A percentile compares a stretch with the other conserved stretches of the same genome.
phyloP scores from a whole-genome alignment of 495 filamentous ascomycete species.

The Cairneyella variabilis region DNA sequence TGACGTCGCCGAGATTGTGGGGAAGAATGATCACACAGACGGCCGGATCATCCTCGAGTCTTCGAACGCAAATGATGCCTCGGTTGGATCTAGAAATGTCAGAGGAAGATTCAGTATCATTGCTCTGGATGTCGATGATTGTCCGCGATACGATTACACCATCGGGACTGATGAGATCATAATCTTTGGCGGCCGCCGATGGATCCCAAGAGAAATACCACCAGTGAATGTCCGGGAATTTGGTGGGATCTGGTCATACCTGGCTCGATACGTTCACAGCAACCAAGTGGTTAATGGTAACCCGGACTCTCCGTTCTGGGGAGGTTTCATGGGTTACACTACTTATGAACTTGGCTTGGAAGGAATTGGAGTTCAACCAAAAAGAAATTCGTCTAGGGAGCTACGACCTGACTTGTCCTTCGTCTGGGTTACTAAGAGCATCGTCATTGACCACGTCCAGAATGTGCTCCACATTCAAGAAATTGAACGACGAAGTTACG shows the following conservation, averaged over 20 bases:
- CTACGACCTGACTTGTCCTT: conserved; percentile 68
- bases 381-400: conserved; percentile 26
- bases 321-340: conserved; percentile 85
- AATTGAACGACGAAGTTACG: conserved; percentile 29
- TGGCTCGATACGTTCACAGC: conserved; percentile 55
- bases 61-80: conserved; percentile 19
- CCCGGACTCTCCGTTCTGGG: conserved; percentile 64
- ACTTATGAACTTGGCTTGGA: conserved; percentile 82
- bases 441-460: conserved; percentile 72
- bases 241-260: conserved; percentile 48
- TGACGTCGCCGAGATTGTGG: conserved; percentile 18
- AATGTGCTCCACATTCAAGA: conserved; percentile 62
- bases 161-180: conserved; percentile 37
- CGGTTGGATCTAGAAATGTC: conserved; percentile 26
- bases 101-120: conserved; percentile 67
- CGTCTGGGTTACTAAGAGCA: conserved; percentile 71
- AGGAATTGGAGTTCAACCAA: conserved; percentile 47
- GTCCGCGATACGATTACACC: conserved; percentile 51
- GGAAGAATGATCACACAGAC: conserved; percentile 6
- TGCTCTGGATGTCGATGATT: conserved; percentile 50
- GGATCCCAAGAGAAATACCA: not conserved
- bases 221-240: conserved; percentile 30
- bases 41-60: conserved; percentile 26
- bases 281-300: conserved; percentile 33
- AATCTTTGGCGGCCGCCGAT: conserved; percentile 9